Evolutionary conservation across 192 early-diverging fungal species (phyloP).

Genomic region (Backusella luteola): DNA sequence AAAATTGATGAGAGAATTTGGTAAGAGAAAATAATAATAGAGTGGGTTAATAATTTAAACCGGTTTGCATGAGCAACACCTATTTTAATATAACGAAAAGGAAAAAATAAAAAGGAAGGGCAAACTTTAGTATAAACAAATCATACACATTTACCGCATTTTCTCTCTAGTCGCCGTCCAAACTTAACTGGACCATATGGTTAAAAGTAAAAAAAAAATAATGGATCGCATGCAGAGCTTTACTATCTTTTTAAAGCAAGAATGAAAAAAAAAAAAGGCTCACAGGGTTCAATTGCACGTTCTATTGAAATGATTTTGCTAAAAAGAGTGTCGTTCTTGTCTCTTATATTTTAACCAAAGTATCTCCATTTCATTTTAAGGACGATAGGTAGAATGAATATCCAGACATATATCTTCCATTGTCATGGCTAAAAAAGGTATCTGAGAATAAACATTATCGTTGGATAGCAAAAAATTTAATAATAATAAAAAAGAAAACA

Average conservation of each 20-base stretch:
- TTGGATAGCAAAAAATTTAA: neutral
- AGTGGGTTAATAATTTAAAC: neutral
- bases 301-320: neutral
- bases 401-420: neutral
- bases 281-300: neutral
- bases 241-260: too few species aligned
- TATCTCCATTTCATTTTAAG: neutral
- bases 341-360: neutral
- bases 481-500: neutral
- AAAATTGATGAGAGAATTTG: neutral
- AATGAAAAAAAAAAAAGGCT: neutral
- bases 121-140: neutral
- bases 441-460: constrained; percentile 2
- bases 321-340: neutral
- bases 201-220: neutral
- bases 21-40: neutral
- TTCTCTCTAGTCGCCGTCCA: neutral
- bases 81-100: neutral
- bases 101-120: neutral
- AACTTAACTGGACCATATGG: neutral
- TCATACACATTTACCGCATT: neutral
- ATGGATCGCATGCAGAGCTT: neutral
- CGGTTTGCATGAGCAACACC: neutral
- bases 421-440: neutral
- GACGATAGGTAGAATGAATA: constrained; percentile 2